Conservation (phyloP, 1,284 basidiomycete genomes). For the Boletus subluridellus region DNA sequence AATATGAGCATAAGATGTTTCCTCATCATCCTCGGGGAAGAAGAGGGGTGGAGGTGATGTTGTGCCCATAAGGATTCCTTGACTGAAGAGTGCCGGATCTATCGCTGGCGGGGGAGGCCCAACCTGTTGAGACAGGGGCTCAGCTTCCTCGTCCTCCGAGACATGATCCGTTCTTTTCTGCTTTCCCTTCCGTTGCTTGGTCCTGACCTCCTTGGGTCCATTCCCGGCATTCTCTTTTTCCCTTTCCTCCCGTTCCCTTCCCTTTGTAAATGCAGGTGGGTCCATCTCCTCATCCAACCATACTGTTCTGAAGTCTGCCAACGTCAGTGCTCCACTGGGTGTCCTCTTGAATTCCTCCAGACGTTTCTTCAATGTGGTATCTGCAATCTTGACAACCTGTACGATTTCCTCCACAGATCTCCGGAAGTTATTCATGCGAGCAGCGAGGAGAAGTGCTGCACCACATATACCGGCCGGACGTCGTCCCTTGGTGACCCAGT, state of each 20-base stretch:
- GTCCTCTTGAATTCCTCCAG: constrained; percentile 96
- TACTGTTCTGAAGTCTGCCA: constrained; percentile 88
- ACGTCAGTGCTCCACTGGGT: constrained; percentile 78
- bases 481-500: constrained; percentile 96
- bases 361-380: constrained; percentile 89
- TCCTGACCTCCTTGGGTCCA: constrained; percentile 30
- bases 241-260: constrained; percentile 66
- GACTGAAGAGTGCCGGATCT: constrained; percentile 42
- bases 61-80: constrained; percentile 39
- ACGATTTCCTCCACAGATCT: constrained; percentile 93
- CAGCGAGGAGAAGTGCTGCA: constrained; percentile 90
- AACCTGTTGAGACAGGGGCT: constrained; percentile 19
- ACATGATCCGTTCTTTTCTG: constrained; percentile 41
- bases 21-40: constrained; percentile 42
- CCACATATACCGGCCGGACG: constrained; percentile 97
- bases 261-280: constrained; percentile 83
- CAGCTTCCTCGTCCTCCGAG: constrained; percentile 41
- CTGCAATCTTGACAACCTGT: constrained; percentile 97
- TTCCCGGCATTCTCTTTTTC: constrained; percentile 45
- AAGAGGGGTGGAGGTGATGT: constrained; percentile 36
- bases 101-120: constrained; percentile 38
- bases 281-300: constrained; percentile 92
- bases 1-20: constrained; percentile 48
- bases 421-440: constrained; percentile 97
- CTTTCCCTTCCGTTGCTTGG: constrained; percentile 38